Evolutionary conservation across 2,329 filamentous ascomycete genomes (phyloP).

Genomic region (Colletotrichum sansevieriae): DNA sequence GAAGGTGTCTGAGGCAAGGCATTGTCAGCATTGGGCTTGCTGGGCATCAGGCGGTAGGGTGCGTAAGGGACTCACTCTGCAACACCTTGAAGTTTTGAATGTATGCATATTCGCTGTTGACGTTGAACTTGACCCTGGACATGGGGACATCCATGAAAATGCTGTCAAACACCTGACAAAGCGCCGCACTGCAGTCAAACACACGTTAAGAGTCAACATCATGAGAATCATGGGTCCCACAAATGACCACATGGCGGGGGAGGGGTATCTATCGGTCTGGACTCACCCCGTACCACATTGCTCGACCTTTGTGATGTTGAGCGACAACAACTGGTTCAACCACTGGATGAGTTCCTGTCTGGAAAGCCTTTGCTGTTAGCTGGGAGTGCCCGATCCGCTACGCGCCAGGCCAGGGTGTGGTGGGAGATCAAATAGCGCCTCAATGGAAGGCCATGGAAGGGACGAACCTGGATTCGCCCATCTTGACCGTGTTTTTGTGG

Average conservation of each 20-base stretch:
- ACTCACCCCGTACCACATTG: constrained; percentile 97
- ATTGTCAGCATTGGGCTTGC: constrained; percentile 22
- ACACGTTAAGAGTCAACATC: constrained; percentile 45
- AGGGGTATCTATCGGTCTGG: constrained; percentile 53
- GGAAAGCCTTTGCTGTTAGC: constrained; percentile 45
- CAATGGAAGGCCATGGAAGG: constrained; percentile 30
- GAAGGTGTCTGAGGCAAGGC: constrained; percentile 75
- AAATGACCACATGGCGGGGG: constrained; percentile 44
- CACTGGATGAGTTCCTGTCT: constrained; percentile 97
- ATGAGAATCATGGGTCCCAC: constrained; percentile 38
- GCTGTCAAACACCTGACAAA: constrained; percentile 98
- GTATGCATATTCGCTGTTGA: constrained; percentile 96
- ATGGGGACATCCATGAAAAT: constrained; percentile 97
- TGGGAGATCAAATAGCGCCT: neutral
- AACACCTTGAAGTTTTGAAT: constrained; percentile 98
- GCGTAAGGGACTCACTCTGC: constrained; percentile 76
- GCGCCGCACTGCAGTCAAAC: constrained; percentile 76
- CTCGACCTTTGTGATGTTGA: constrained; percentile 98
- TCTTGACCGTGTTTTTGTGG: constrained; percentile 52
- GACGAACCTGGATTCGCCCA: constrained; percentile 74
- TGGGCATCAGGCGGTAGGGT: neutral
- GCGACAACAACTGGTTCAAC: constrained; percentile 97
- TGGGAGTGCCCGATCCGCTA: constrained; percentile 17
- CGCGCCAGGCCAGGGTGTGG: neutral
- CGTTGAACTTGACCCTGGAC: constrained; percentile 97